Percentiles rank a stretch among this genome's conserved stretches.
Conservation (phyloP, 352 stramenopile species). For the Phytophthora pinifolia region DNA sequence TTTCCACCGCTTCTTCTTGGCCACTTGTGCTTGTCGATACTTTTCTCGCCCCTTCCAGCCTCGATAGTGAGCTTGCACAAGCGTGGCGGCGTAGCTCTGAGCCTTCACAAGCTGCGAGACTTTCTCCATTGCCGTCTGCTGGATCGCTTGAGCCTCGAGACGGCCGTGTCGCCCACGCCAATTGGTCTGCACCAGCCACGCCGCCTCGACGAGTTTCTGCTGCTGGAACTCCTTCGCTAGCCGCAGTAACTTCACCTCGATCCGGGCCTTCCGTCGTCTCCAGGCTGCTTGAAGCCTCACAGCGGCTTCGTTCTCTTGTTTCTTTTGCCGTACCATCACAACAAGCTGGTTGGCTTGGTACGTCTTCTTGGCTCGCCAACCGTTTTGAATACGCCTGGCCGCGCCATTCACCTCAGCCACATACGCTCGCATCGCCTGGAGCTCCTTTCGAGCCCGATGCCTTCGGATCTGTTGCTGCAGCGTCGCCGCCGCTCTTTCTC, state of each 20-base stretch:
- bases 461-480: conserved; percentile 49
- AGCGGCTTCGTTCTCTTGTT: conserved; percentile 44
- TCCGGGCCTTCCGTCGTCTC: conserved; percentile 55
- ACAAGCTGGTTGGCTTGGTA: conserved; percentile 48
- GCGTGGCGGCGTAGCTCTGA: conserved; percentile 63
- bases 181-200: conserved; percentile 46
- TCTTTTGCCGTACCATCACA: conserved; percentile 28
- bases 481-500: conserved; percentile 44
- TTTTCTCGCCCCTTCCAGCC: conserved; percentile 66
- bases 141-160: conserved; percentile 25
- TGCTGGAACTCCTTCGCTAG: conserved; percentile 42
- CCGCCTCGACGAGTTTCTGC: conserved; percentile 33
- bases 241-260: conserved; percentile 39
- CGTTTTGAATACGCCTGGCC: conserved; percentile 45
- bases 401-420: conserved; percentile 33
- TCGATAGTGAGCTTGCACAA: conserved; percentile 75
- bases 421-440: conserved; percentile 29
- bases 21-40: conserved; percentile 49
- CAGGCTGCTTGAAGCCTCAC: conserved; percentile 57
- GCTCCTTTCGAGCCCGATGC: conserved; percentile 36
- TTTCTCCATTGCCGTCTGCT: conserved; percentile 41
- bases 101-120: conserved; percentile 54
- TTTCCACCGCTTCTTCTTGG: conserved; percentile 91
- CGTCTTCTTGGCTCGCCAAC: conserved; percentile 53
- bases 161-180: conserved; percentile 47